Base-by-base conservation (phyloP, 257 asterid species). In the Nicotiana otophora region DNA sequence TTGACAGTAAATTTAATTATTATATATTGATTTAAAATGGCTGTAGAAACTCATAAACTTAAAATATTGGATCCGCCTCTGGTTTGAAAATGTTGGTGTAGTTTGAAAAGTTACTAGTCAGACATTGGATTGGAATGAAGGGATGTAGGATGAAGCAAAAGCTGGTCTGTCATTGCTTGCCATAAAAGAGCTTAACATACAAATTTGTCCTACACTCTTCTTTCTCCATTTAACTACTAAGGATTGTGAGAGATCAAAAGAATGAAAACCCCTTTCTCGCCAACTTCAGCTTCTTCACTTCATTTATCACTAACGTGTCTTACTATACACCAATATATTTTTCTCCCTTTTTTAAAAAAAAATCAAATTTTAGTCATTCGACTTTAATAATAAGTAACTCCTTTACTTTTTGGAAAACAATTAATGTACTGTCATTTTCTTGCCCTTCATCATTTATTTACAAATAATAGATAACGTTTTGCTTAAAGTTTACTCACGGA, bases 241-340 rank as follows among this genome's bases (percentile, higher is more conserved):
- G 63, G n/a, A 58, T 58, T 58, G 28, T 19, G 63, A 58, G 26
- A 58, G 2, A 6, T 4, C 26, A 19, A 53, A 53, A 14, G 58
- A 12, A 53, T 11, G 58, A 53, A 53, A 53, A 53, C 58, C 58
- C 58, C 58, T 14, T 53, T 53, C 1, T 53, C 58, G 2, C 63
- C 63, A 12, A 72, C 30, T 72, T 72, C 48, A 46, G 79, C 79
- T 72, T 1, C 79, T 72, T 72, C 78, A 72, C 60, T 46, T 72
- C 63, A 5, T 58, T 19, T 58, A n/a, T 19, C 2, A 0, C 20
- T 19, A 7, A 19, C 9, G 28, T 19, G 63, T 58, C 26, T 58
- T 58, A 7, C 4, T 58, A 19, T 57, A 57, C 63, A 16, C 23
- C 20, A 57, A 57, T 17, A 17, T 1, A 0, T 58, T 19, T 58